phyloP scores from a whole-genome alignment of 441 rosid genomes.

The Mallotus japonicus region DNA sequence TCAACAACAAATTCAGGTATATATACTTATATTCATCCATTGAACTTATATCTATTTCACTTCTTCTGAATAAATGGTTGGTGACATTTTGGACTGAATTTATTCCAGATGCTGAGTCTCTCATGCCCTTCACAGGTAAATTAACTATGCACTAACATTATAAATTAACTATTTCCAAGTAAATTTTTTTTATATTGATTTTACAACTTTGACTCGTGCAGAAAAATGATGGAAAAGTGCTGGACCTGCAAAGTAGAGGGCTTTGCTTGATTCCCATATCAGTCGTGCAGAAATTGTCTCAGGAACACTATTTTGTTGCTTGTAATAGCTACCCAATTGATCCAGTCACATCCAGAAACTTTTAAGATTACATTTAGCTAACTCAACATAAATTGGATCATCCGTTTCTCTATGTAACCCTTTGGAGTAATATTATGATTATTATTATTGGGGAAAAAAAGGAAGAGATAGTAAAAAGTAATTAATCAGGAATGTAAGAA shows the following conservation, averaged over 20 bases:
- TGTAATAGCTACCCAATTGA: conserved; percentile 4
- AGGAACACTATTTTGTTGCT: conserved; percentile 15
- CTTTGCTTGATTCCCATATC: conserved; percentile 60
- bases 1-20: conserved; percentile 61
- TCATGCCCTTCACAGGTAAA: conserved; percentile 41
- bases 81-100: conserved; percentile 19
- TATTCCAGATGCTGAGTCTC: conserved; percentile 41
- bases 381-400: background rate
- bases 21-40: background rate
- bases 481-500: too few species aligned
- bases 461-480: too few species aligned
- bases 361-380: background rate
- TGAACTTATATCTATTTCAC: background rate
- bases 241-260: conserved; percentile 48
- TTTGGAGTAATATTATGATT: background rate
- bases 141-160: background rate
- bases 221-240: conserved; percentile 28
- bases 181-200: background rate
- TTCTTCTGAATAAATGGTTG: background rate
- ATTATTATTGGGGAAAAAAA: too few species aligned
- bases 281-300: conserved; percentile 26
- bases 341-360: background rate
- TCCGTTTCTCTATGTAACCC: background rate
- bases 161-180: background rate
- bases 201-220: conserved; percentile 7